Evolutionary conservation across 192 early-diverging fungal species (phyloP).

Genomic region (Funneliformis mosseae): DNA sequence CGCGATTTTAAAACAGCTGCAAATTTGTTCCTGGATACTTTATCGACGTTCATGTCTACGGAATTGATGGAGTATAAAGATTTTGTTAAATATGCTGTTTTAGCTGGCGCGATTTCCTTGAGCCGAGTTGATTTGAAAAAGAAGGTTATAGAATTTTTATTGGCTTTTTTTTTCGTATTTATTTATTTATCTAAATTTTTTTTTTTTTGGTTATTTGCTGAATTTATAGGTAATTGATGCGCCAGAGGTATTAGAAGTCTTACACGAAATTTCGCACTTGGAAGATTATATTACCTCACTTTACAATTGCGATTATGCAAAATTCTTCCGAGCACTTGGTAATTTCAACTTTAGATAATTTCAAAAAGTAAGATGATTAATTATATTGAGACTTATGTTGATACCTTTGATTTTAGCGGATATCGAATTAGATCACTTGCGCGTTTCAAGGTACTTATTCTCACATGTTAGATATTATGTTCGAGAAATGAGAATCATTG

Average conservation of each 20-base stretch:
- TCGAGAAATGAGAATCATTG: conserved; percentile 97
- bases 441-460: conserved; percentile 79
- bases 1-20: conserved; percentile 95
- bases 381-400: background rate
- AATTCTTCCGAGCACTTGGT: conserved; percentile 91
- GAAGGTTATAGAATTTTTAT: conserved; percentile 59
- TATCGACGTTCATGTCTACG: conserved; percentile 94
- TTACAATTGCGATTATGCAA: conserved; percentile 89
- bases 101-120: conserved; percentile 86
- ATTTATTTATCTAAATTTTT: background rate
- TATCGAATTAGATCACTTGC: conserved; percentile 74
- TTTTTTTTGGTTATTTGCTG: background rate
- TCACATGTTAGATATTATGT: conserved; percentile 92
- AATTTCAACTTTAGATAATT: conserved; percentile 4
- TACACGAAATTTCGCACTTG: conserved; percentile 85
- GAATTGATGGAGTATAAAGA: conserved; percentile 98
- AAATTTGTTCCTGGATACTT: conserved; percentile 87
- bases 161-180: background rate
- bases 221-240: conserved; percentile 78
- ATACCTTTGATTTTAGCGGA: conserved; percentile 58
- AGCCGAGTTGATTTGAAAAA: conserved; percentile 93
- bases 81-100: conserved; percentile 93
- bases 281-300: conserved; percentile 82
- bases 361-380: background rate
- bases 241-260: conserved; percentile 95